phyloP scores from a whole-genome alignment of 768 basidiomycete species.

The Boletales sp. region DNA sequence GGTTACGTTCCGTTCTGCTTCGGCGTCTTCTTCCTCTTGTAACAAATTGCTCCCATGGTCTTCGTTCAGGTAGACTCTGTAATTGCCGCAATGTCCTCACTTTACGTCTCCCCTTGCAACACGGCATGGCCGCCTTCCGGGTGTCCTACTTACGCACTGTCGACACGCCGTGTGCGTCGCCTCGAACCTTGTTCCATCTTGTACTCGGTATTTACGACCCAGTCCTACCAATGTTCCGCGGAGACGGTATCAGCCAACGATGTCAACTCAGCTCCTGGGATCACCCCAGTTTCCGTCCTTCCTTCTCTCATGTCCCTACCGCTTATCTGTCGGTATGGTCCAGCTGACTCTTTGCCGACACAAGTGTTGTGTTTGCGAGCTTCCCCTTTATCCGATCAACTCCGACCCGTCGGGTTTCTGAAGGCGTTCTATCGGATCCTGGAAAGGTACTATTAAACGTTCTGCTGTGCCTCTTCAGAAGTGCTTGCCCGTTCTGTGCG shows the following conservation, averaged over 20 bases:
- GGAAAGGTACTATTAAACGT: not conserved
- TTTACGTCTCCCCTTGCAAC: constrained; percentile 10
- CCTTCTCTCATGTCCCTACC: not conserved
- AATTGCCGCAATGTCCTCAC: constrained; percentile 7
- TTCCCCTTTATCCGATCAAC: constrained; percentile 3
- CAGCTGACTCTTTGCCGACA: too few relatives aligned
- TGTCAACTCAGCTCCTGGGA: constrained; percentile 3
- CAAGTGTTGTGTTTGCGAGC: not conserved
- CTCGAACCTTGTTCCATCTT: constrained; percentile 12
- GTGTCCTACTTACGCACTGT: constrained; percentile 11
- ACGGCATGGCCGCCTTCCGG: constrained; percentile 4
- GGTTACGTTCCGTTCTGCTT: not conserved
- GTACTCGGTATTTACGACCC: not conserved
- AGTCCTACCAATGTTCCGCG: constrained; percentile 15
- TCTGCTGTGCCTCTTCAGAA: constrained; percentile 2
- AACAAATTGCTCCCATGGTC: constrained; percentile 9
- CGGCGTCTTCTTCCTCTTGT: constrained; percentile 10
- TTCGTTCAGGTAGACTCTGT: constrained; percentile 1
- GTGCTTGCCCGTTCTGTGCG: not conserved
- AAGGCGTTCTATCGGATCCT: not conserved
- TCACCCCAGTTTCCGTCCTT: constrained; percentile 5
- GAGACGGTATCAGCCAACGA: constrained; percentile 4
- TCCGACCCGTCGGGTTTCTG: not conserved
- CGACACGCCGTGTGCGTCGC: constrained; percentile 9
- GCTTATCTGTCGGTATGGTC: too few relatives aligned